Conservation (phyloP, 176 grass and related monocot species). For the Hordeum marinum region DNA sequence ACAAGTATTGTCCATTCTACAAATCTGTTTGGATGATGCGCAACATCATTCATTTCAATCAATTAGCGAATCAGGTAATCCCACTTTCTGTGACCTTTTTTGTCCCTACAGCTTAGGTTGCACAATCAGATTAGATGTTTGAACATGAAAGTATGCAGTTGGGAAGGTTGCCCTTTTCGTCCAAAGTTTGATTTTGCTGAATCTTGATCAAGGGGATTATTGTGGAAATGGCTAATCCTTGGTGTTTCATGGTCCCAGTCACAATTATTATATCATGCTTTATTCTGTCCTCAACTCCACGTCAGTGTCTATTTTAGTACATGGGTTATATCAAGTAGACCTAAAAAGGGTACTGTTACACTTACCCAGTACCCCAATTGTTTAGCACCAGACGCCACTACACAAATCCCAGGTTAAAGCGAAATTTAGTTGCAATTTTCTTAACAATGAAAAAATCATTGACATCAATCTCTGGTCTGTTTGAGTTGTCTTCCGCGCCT, state of each 20-base stretch:
- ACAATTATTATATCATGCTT: not conserved
- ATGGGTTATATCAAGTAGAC: not conserved
- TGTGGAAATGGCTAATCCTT: conserved; percentile 1
- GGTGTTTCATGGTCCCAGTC: not conserved
- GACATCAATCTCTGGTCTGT: not conserved
- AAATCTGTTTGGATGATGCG: conserved; percentile 97
- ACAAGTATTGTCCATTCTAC: conserved; percentile 88
- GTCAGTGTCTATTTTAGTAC: not conserved
- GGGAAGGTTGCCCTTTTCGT: not conserved
- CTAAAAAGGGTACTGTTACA: not conserved
- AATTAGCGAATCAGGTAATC: conserved; percentile 74
- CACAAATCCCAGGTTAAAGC: not conserved
- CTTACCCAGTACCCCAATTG: not conserved
- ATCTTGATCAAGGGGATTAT: not conserved
- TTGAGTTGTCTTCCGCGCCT: not conserved
- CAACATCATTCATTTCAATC: conserved; percentile 86
- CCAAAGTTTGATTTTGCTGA: not conserved
- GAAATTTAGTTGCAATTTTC: not conserved
- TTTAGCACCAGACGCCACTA: not conserved
- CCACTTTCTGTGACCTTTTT: not conserved
- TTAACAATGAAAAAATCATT: not conserved
- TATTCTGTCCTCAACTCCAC: not conserved
- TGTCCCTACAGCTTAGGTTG: not conserved
- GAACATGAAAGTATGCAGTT: not conserved
- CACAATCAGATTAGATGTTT: not conserved